Evolutionary conservation across 257 asterid species (phyloP).

Genomic region (Solanum infundibuliforme): DNA sequence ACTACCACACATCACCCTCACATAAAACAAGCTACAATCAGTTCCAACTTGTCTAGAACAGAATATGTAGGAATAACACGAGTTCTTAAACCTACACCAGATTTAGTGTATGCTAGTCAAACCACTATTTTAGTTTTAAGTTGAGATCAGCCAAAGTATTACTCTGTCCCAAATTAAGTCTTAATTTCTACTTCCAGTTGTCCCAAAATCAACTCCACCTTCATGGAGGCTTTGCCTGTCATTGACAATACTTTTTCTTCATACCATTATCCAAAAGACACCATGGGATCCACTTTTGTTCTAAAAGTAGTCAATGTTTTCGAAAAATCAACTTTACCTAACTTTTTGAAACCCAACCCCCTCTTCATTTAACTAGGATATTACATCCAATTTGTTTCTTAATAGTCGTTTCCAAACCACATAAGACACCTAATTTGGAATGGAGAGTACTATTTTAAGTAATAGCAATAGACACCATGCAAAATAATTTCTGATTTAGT

Average conservation of each 20-base stretch:
- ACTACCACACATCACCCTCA: constrained; percentile 5
- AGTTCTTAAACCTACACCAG: background rate
- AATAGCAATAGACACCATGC: background rate
- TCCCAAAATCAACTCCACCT: background rate
- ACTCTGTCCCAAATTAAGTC: background rate
- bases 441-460: background rate
- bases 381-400: background rate
- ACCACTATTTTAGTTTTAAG: background rate
- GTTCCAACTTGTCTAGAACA: background rate
- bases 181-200: background rate
- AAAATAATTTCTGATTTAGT: background rate
- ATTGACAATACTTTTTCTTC: background rate
- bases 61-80: background rate
- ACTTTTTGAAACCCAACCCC: background rate
- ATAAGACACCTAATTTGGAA: background rate
- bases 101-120: background rate
- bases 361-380: background rate
- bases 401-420: background rate
- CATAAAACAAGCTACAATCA: background rate
- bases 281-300: background rate
- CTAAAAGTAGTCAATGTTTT: background rate
- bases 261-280: background rate
- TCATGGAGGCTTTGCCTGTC: background rate
- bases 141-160: background rate
- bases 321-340: background rate